Conservation (phyloP, 805 yeast genomes). For the Metschnikowia lochheadii region DNA sequence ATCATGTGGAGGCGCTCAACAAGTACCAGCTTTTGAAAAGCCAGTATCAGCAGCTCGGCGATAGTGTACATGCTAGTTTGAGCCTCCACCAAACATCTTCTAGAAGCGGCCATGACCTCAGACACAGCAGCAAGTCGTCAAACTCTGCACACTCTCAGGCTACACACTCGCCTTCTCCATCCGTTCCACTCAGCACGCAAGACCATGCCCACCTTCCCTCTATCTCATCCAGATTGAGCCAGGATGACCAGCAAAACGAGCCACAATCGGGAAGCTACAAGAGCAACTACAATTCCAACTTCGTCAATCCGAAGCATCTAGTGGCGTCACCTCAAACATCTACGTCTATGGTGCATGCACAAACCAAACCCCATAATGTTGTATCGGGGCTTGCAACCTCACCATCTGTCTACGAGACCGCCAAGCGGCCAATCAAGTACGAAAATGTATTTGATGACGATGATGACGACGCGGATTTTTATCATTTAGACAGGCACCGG, state of each 20-base stretch:
- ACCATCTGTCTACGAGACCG: slow-evolving; percentile 27
- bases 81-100: slow-evolving; percentile 24
- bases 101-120: slow-evolving; percentile 4
- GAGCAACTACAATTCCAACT: neutral
- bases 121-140: slow-evolving; percentile 5
- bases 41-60: slow-evolving; percentile 53
- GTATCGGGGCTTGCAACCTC: slow-evolving; percentile 34
- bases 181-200: slow-evolving; percentile 22
- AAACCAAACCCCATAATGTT: slow-evolving; percentile 10
- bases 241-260: slow-evolving; percentile 6
- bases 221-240: slow-evolving; percentile 30
- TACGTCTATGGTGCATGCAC: slow-evolving; percentile 23
- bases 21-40: slow-evolving; percentile 50
- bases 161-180: slow-evolving; percentile 12
- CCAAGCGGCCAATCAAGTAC: slow-evolving; percentile 26
- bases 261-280: neutral
- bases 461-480: slow-evolving; percentile 33
- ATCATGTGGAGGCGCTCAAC: slow-evolving; percentile 43
- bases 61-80: slow-evolving; percentile 51
- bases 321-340: slow-evolving; percentile 21
- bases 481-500: slow-evolving; percentile 1
- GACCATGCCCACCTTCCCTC: slow-evolving; percentile 30
- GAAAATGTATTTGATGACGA: slow-evolving; percentile 43
- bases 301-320: slow-evolving; percentile 10
- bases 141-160: slow-evolving; percentile 15